phyloP scores from a whole-genome alignment of 2,329 filamentous ascomycete genomes.

The Polytolypa hystricis region DNA sequence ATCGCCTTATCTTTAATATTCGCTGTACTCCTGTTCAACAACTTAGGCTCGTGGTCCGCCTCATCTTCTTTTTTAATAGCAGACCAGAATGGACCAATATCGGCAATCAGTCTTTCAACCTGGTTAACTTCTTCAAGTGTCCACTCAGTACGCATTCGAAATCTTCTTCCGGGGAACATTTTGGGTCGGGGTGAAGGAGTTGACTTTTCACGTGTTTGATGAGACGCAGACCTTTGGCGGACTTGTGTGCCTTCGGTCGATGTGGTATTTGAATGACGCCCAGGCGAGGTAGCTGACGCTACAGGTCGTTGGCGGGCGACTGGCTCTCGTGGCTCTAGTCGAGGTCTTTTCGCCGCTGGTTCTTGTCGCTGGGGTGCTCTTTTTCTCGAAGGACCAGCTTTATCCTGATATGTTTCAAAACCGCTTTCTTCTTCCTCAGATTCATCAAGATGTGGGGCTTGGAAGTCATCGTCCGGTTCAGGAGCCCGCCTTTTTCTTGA shows the following conservation, averaged over 20 bases:
- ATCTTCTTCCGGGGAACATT: not conserved
- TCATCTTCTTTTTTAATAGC: conserved; percentile 30
- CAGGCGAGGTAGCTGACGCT: not conserved
- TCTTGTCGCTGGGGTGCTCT: no score
- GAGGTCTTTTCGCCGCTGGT: no score
- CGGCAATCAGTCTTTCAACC: conserved; percentile 40
- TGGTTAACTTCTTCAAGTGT: conserved; percentile 29
- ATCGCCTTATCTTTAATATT: conserved; percentile 46
- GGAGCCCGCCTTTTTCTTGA: conserved; percentile 9
- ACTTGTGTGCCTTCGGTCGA: not conserved
- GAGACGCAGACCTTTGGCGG: not conserved
- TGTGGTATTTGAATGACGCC: not conserved
- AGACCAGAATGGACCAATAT: conserved; percentile 38
- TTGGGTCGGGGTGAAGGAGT: not conserved
- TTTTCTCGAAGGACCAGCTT: not conserved
- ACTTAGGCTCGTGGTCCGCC: conserved; percentile 19
- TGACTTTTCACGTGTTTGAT: not conserved
- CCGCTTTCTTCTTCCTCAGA: conserved; percentile 13
- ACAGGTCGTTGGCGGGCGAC: not conserved
- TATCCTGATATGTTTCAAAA: conserved; percentile 26
- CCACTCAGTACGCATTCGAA: conserved; percentile 23
- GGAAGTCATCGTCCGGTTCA: conserved; percentile 12
- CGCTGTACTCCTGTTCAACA: conserved; percentile 37
- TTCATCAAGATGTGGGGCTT: not conserved
- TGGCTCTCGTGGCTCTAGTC: no score